Conservation (phyloP, 495 filamentous ascomycete species). For the Choiromyces venosus region DNA sequence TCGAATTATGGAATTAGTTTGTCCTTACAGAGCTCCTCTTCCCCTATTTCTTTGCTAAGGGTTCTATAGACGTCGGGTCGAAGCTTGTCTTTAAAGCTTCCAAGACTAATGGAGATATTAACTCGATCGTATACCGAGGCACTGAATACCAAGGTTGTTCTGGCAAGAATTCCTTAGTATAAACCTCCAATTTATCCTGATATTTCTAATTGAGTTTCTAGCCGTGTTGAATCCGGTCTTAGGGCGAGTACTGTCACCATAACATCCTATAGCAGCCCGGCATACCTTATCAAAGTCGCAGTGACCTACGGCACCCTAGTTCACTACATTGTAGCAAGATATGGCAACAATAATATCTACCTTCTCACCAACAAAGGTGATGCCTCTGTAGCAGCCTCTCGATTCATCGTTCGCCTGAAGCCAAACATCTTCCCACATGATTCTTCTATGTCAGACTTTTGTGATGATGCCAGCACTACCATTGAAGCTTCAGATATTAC, state of each 20-base stretch:
- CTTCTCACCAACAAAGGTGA: slow-evolving; percentile 28
- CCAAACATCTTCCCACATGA: slow-evolving; percentile 23
- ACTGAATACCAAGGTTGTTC: slow-evolving; percentile 28
- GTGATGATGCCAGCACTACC: slow-evolving; percentile 13
- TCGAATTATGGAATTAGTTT: slow-evolving; percentile 25
- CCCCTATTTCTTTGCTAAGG: neutral
- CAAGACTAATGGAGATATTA: slow-evolving; percentile 32
- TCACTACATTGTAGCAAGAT: slow-evolving; percentile 24
- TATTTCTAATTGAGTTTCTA: slow-evolving; percentile 10
- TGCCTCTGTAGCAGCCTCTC: slow-evolving; percentile 19
- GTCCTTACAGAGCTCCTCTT: neutral
- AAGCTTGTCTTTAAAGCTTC: slow-evolving; percentile 27
- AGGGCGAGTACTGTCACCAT: slow-evolving; percentile 22
- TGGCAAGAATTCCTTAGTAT: slow-evolving; percentile 17
- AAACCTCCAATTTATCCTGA: neutral
- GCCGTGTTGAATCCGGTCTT: slow-evolving; percentile 25
- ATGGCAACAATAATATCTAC: slow-evolving; percentile 28
- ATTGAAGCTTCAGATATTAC: slow-evolving; percentile 22
- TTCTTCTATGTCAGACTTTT: slow-evolving; percentile 22
- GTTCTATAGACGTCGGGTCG: slow-evolving; percentile 10
- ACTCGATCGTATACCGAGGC: slow-evolving; percentile 23
- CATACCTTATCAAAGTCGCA: slow-evolving; percentile 23
- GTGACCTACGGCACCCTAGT: slow-evolving; percentile 23
- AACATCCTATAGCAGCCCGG: slow-evolving; percentile 18
- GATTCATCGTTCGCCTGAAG: slow-evolving; percentile 28